Evolutionary conservation across 106 monocot genomes (phyloP).

Genomic region (Dendrobium catenatum): DNA sequence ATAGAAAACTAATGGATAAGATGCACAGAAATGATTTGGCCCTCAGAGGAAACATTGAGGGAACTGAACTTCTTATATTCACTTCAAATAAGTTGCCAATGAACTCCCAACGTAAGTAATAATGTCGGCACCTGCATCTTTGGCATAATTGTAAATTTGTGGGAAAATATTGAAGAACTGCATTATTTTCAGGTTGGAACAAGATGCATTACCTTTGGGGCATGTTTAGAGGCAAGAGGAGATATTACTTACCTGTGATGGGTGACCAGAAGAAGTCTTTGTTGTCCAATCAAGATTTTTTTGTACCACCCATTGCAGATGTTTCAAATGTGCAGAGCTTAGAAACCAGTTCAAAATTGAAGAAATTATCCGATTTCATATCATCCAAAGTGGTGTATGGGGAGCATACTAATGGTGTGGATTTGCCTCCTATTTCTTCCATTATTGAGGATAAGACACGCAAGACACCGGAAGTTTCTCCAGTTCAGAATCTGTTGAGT

Average conservation of each 20-base stretch:
- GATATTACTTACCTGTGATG: slow-evolving; percentile 4
- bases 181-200: slow-evolving; percentile 69
- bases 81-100: slow-evolving; percentile 58
- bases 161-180: background rate
- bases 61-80: slow-evolving; percentile 72
- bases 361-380: slow-evolving; percentile 7
- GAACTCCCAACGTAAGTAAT: slow-evolving; percentile 59
- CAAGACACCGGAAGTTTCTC: background rate
- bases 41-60: slow-evolving; percentile 52
- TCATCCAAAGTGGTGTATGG: background rate
- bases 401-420: slow-evolving; percentile 2
- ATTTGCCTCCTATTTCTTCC: background rate
- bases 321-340: slow-evolving; percentile 10
- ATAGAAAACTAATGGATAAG: slow-evolving; percentile 54
- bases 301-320: background rate
- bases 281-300: slow-evolving; percentile 10
- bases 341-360: slow-evolving; percentile 4
- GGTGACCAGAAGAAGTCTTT: slow-evolving; percentile 4
- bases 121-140: background rate
- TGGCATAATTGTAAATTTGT: background rate
- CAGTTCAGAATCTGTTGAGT: background rate
- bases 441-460: slow-evolving; percentile 4
- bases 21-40: slow-evolving; percentile 57
- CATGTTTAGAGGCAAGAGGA: slow-evolving; percentile 41
- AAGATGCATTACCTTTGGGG: slow-evolving; percentile 74